Percentiles rank a stretch among this genome's conserved stretches.
phyloP scores from a whole-genome alignment of 305 asterid species.

The Andrographis paniculata region DNA sequence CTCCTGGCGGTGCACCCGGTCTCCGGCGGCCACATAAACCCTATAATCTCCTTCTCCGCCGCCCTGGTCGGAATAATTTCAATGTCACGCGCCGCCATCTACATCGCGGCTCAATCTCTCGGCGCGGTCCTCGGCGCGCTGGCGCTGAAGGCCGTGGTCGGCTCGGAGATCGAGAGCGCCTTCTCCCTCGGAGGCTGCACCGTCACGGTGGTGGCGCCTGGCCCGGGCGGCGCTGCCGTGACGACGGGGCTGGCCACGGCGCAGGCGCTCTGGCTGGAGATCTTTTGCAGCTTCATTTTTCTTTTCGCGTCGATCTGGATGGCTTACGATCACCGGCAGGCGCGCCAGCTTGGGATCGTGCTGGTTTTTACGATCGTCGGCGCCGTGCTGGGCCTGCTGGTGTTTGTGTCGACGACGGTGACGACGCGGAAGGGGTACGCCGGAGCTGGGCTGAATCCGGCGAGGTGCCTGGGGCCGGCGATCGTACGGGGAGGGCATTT shows the following conservation, averaged over 20 bases:
- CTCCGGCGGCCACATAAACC: conserved; percentile 77
- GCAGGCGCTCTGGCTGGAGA: conserved; percentile 63
- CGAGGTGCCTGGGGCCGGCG: conserved; percentile 64
- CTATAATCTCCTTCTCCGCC: conserved; percentile 67
- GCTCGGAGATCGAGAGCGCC: conserved; percentile 18
- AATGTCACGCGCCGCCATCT: conserved; percentile 42
- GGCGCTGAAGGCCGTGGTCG: conserved; percentile 51
- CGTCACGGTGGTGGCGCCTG: conserved; percentile 33
- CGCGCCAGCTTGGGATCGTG: conserved; percentile 35
- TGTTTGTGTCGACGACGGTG: conserved; percentile 48
- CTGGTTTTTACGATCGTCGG: conserved; percentile 42
- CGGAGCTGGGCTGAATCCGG: conserved; percentile 76
- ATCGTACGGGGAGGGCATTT: conserved; percentile 66
- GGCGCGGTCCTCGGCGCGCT: conserved; percentile 62
- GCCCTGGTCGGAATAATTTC: conserved; percentile 64
- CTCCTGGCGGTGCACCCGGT: conserved; percentile 45
- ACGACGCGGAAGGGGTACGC: conserved; percentile 50
- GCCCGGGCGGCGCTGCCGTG: conserved; percentile 46
- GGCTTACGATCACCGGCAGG: conserved; percentile 69
- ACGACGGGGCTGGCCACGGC: conserved; percentile 32
- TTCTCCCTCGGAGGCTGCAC: conserved; percentile 76
- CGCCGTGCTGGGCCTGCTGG: conserved; percentile 49
- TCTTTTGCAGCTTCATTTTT: conserved; percentile 52
- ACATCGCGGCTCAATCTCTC: conserved; percentile 45
- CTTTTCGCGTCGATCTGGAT: conserved; percentile 70